Percentiles rank a stretch among this genome's conserved stretches.
phyloP scores from a whole-genome alignment of 441 rosid species.

The Euphorbia schlechtendalii region DNA sequence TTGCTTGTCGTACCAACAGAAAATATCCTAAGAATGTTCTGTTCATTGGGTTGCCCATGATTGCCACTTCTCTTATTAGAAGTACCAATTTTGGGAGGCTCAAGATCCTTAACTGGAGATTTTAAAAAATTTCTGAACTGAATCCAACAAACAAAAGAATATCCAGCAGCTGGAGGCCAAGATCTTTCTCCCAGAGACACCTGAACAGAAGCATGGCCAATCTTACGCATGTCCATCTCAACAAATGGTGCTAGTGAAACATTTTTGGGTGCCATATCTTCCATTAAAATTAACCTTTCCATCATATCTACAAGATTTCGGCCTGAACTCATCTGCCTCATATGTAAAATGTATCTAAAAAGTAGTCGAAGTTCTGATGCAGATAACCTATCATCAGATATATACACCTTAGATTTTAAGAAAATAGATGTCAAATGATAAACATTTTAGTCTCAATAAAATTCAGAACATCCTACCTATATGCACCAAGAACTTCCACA shows the following conservation, averaged over 20 bases:
- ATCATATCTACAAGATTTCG: slow-evolving; percentile 80
- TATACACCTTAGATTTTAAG: slow-evolving; percentile 22
- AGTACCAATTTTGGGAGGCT: slow-evolving; percentile 47
- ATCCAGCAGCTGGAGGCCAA: slow-evolving; percentile 99
- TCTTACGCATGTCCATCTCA: slow-evolving; percentile 91
- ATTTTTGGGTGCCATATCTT: slow-evolving; percentile 71
- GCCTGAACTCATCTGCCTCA: slow-evolving; percentile 75
- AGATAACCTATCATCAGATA: slow-evolving; percentile 73
- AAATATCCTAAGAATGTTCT: slow-evolving; percentile 65
- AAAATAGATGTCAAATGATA: slow-evolving; percentile 17
- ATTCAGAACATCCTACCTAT: slow-evolving; percentile 49
- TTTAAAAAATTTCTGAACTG: slow-evolving; percentile 71
- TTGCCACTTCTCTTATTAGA: slow-evolving; percentile 41
- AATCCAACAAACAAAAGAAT: slow-evolving; percentile 97
- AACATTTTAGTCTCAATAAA: slow-evolving; percentile 14
- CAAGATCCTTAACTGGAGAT: slow-evolving; percentile 56
- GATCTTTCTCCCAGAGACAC: slow-evolving; percentile 98
- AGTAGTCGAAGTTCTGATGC: slow-evolving; percentile 86
- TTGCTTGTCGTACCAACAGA: slow-evolving; percentile 88
- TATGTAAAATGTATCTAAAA: slow-evolving; percentile 79
- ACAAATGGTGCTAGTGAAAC: slow-evolving; percentile 81
- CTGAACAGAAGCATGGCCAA: slow-evolving; percentile 93
- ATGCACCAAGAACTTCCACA: slow-evolving; percentile 98
- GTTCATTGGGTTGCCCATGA: slow-evolving; percentile 54
- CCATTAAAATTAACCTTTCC: slow-evolving; percentile 83